Evolutionary conservation across 768 basidiomycete genomes (phyloP).

Genomic region (Melanogaster broomeanus): DNA sequence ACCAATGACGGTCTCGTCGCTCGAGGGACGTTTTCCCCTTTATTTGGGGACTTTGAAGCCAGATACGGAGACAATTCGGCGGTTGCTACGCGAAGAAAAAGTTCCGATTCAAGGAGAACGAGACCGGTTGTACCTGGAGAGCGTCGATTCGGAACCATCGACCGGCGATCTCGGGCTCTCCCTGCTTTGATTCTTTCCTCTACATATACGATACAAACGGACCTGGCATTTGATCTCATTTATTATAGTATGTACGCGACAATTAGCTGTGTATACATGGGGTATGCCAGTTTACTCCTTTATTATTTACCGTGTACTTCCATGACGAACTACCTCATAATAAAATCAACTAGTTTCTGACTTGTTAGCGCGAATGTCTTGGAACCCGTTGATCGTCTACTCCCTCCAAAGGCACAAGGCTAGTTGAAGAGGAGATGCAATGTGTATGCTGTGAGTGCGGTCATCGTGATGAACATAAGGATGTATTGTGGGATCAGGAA

Average conservation of each 20-base stretch:
- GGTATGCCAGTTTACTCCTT: background rate
- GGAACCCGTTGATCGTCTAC: background rate
- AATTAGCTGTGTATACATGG: background rate
- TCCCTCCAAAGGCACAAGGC: background rate
- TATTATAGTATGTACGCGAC: background rate
- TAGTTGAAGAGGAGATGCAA: slow-evolving; percentile 38
- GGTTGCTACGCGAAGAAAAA: slow-evolving; percentile 40
- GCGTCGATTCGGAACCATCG: background rate
- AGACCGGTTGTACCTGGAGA: background rate
- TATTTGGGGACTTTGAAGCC: slow-evolving; percentile 64
- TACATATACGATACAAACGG: background rate
- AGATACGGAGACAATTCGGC: slow-evolving; percentile 45
- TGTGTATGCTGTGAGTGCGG: slow-evolving; percentile 37
- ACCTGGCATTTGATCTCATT: background rate
- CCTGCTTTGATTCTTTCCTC: background rate
- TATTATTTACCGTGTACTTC: background rate
- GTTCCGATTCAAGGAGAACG: background rate
- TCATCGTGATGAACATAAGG: slow-evolving; percentile 41
- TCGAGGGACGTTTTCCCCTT: slow-evolving; percentile 43
- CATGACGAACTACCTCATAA: background rate
- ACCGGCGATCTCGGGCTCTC: background rate
- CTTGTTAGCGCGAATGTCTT: background rate
- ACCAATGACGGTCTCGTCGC: background rate
- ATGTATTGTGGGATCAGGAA: slow-evolving; percentile 63
- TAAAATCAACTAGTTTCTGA: too few relatives aligned